Base-by-base conservation (phyloP, 2,329 filamentous ascomycete genomes). In the Xylariales sp. region DNA sequence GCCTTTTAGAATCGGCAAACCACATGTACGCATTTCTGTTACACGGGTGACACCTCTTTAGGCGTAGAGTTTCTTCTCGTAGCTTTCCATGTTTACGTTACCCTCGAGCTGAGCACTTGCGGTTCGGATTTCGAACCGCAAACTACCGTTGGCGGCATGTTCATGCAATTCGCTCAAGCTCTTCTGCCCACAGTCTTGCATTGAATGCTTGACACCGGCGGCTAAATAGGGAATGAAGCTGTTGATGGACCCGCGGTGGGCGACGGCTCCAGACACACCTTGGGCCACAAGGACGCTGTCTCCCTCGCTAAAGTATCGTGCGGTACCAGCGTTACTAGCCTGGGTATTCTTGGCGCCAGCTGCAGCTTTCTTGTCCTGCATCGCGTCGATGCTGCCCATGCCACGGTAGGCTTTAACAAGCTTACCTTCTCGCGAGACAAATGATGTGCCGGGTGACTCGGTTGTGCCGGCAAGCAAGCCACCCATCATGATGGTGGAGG, bases 1-100 rank as follows among this genome's bases (percentile, higher is more conserved):
- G 39, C 39, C 39, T n/a, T 28, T 32, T 3, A 56, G 7, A 23
- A 28, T 56, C 45, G 39, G 32, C 18, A 45, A 45, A n/a, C 23
- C 36, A 7, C 28, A 43, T 68, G 32, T 56, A 48, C 12, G 10
- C 52, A 65, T 61, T 61, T 65, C 57, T 62, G 46, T 52, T 59
- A 57, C 36, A 59, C 32, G 36, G 34, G 36, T 30, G 9, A n/a
- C 23, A 36, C 46, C 18, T 23, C 23, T 23, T 68, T 61, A 97
- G 76, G 94, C 93, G 83, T 97, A 99, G 74, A 99, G 91, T 89
- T 98, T 99, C 92, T 99, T 99, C 87, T 98, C 96, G 80, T 97
- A 98, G 80, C 93, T 95, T 85, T 98, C 94, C 87, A 99, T 94
- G 84, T 98, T 97, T 69, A 99, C 94, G 79, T 95, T 96, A 72